A percentile compares a stretch with the other conserved stretches of the same genome.
These are phyloP conservation scores for Beta lomatogona DNA, from an alignment of 179 eudicot species.

Conservation along the genomic window DNA sequence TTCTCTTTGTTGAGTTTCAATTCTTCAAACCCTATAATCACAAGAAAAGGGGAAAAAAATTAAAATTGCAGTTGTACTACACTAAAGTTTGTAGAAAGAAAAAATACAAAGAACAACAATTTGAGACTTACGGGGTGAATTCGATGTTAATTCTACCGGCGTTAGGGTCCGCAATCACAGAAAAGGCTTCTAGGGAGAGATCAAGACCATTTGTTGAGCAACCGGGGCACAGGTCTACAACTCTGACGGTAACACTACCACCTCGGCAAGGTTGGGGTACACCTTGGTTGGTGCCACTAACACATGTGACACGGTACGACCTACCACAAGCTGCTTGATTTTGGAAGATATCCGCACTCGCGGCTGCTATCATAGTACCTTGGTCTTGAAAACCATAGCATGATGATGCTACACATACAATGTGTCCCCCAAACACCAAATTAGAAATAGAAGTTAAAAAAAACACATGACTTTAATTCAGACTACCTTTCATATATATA, in stretches of 20 bases:
- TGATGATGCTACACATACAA: constrained; percentile 46
- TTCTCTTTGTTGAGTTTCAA: background rate
- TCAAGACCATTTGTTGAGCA: constrained; percentile 47
- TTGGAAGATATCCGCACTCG: constrained; percentile 45
- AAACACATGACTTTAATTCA: background rate
- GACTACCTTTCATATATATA: too few relatives aligned
- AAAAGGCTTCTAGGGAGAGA: constrained; percentile 52
- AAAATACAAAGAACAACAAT: too few relatives aligned
- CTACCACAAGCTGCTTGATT: constrained; percentile 47
- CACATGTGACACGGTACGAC: constrained; percentile 40
- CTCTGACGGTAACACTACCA: constrained; percentile 42
- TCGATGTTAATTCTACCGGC: constrained; percentile 50
- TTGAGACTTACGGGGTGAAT: constrained; percentile 23
- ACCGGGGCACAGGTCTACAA: constrained; percentile 56
- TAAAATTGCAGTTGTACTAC: background rate
- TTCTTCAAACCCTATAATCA: background rate
- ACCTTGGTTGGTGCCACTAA: constrained; percentile 44
- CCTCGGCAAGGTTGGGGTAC: constrained; percentile 51
- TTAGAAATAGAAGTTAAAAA: too few relatives aligned
- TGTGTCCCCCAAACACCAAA: background rate
- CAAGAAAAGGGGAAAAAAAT: background rate
- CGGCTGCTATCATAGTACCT: constrained; percentile 62
- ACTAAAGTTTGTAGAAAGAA: background rate
- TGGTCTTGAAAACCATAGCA: constrained; percentile 37
- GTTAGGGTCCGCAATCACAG: constrained; percentile 47